Evolutionary conservation across 2,329 filamentous ascomycete species (phyloP), one percentile per base, ranked within the genome.

Genomic region (Fonsecaea pedrosoi): DNA sequence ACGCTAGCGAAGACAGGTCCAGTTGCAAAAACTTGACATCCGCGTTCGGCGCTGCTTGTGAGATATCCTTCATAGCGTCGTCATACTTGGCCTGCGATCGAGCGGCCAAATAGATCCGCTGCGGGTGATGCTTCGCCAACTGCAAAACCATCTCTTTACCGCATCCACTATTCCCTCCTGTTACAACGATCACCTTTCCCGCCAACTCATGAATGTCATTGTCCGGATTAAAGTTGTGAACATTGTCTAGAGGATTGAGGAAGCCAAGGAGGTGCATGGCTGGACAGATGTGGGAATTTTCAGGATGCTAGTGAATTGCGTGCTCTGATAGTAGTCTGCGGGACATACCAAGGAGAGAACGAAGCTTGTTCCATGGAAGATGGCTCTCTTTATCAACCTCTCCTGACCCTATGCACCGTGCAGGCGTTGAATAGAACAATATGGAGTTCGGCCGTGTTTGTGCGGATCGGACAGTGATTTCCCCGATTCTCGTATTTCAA

Each of bases 91-190:
- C 69, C 54, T 75, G 75, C 18, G 35, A 83, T 55, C 85, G 82
- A 2, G 84, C 84, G 10, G 81, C 84, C 66, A 88, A 81, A 75
- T 84, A 87, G 65, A 88, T 83, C 62, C 84, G 81, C 0, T 77
- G 76, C 1, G 86, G 84, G 6, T 77, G 73, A 72, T 87, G 85
- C 62, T 77, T 78, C n/a, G 82, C 82, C 53, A 86, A 78, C 60
- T 82, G 78, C 40, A 80, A 72, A 53, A 85, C 74, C 7, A 82
- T 81, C 70, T 83, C 79, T 73, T 78, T 79, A 38, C 82, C 82
- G 32, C 83, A 76, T 8, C 82, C 82, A 32, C 75, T 71, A 68
- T 82, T 84, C 34, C 82, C 84, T 61, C 84, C 85, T 2, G 84
- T 86, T 4, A 86, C 75, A 15, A 85, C 74, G 48, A 85, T 78